Conservation (phyloP, 179 eudicot genomes). For the Sideroxylon spinosum region DNA sequence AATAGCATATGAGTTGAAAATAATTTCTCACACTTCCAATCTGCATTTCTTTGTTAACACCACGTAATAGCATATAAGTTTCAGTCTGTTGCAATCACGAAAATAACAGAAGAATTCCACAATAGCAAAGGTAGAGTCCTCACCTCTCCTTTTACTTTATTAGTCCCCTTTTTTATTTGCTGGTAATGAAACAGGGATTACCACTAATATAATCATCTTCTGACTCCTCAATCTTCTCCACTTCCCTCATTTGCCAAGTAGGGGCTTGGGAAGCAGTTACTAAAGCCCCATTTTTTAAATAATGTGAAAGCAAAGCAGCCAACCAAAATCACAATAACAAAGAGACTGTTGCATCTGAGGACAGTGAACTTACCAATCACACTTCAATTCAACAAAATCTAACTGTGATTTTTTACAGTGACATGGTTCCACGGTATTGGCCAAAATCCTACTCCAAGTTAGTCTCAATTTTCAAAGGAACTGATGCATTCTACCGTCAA, state of each 20-base stretch:
- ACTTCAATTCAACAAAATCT: not conserved
- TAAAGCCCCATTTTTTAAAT: not conserved
- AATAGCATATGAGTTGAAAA: too few relatives aligned
- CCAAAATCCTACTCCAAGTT: not conserved
- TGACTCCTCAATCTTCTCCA: not conserved
- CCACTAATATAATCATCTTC: not conserved
- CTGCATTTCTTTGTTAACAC: not conserved
- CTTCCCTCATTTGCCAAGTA: not conserved
- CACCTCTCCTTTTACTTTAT: not conserved
- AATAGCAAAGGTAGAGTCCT: not conserved
- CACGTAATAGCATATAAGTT: not conserved
- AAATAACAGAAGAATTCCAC: not conserved
- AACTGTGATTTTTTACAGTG: too few relatives aligned
- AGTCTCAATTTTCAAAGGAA: not conserved
- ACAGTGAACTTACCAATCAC: not conserved
- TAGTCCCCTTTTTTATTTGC: not conserved
- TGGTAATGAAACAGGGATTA: not conserved
- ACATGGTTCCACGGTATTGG: not conserved
- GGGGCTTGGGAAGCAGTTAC: not conserved
- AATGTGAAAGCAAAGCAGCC: not conserved
- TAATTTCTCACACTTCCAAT: not conserved
- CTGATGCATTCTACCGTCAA: too few relatives aligned
- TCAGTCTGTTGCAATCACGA: not conserved
- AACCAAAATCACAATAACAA: not conserved
- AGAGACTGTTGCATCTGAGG: not conserved